These are phyloP conservation scores for Metroxylon sagu DNA, from an alignment of 176 grass and related monocot species.

Conservation along the genomic window DNA sequence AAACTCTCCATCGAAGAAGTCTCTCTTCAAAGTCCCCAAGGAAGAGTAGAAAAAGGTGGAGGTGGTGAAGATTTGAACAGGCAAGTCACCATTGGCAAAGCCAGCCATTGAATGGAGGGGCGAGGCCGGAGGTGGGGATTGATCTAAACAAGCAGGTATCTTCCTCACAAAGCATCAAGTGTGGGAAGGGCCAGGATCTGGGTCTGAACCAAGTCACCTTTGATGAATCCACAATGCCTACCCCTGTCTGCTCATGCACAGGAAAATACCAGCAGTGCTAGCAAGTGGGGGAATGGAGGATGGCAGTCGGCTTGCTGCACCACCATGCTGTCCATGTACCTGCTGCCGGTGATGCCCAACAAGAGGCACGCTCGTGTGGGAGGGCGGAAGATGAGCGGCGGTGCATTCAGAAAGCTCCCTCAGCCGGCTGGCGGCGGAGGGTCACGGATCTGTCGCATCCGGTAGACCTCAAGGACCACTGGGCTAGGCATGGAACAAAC, in stretches of 20 bases:
- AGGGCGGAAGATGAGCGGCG: conserved; percentile 36
- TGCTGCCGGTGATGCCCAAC: conserved; percentile 15
- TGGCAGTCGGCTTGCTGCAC: conserved; percentile 34
- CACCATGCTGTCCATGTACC: conserved; percentile 22
- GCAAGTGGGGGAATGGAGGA: conserved; percentile 31
- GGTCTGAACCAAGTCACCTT: conserved; percentile 22
- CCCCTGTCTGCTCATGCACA: conserved; percentile 29
- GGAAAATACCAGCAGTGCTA: conserved; percentile 26
- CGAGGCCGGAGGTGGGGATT: background rate
- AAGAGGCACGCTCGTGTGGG: conserved; percentile 22
- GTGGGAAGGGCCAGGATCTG: conserved; percentile 27
- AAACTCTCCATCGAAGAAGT: conserved; percentile 12
- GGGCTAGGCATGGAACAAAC: conserved; percentile 33
- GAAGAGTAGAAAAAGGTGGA: conserved; percentile 14
- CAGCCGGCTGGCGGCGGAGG: conserved; percentile 22
- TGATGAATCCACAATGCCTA: conserved; percentile 20
- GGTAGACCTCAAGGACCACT: conserved; percentile 31
- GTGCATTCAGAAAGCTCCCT: conserved; percentile 29
- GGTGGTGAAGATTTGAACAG: conserved; percentile 11
- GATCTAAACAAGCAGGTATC: conserved; percentile 14
- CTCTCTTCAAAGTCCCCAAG: conserved; percentile 9
- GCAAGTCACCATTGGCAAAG: conserved; percentile 17
- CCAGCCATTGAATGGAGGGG: conserved; percentile 6
- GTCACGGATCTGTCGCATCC: conserved; percentile 27
- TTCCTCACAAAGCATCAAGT: conserved; percentile 8